A percentile compares a stretch with the other conserved stretches of the same genome.
These are phyloP conservation scores for Carex sylvatica DNA, from an alignment of 202 grass and related monocot species.

Conservation along the genomic window DNA sequence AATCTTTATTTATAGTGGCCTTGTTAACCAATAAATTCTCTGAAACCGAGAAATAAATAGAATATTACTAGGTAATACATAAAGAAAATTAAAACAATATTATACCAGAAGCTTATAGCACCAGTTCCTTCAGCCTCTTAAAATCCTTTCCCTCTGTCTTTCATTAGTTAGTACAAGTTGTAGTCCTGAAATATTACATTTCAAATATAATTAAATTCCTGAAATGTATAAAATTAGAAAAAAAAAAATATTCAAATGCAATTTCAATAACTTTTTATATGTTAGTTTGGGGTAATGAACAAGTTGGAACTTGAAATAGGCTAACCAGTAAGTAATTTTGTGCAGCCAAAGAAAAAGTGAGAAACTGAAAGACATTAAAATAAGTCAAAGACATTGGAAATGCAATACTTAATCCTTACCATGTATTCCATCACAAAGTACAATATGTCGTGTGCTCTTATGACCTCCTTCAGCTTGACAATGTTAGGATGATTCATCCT, in stretches of 20 bases:
- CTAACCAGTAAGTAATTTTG: background rate
- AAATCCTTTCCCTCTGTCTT: conserved; percentile 80
- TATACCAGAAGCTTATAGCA: conserved; percentile 37
- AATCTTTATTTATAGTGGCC: conserved; percentile 90
- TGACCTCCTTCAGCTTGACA: conserved; percentile 97
- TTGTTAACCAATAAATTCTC: conserved; percentile 97
- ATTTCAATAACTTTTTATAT: background rate
- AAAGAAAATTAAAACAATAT: background rate
- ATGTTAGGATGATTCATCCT: conserved; percentile 96
- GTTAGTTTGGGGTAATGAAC: background rate
- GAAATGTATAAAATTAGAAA: background rate
- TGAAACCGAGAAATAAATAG: conserved; percentile 29
- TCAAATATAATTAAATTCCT: conserved; percentile 1
- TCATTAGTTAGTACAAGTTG: conserved; percentile 98
- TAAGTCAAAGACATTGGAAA: background rate
- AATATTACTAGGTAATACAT: conserved; percentile 2
- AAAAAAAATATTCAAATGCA: background rate
- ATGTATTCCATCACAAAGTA: conserved; percentile 99
- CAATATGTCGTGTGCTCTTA: conserved; percentile 85
- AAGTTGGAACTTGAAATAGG: background rate
- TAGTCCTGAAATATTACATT: conserved; percentile 51
- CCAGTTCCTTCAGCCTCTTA: conserved; percentile 83
- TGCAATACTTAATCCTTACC: conserved; percentile 44
- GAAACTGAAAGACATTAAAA: background rate
- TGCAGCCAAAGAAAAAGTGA: background rate